These are phyloP conservation scores for Phytophthora vignae DNA, from an alignment of 352 stramenopile species.

Conservation along the genomic window DNA sequence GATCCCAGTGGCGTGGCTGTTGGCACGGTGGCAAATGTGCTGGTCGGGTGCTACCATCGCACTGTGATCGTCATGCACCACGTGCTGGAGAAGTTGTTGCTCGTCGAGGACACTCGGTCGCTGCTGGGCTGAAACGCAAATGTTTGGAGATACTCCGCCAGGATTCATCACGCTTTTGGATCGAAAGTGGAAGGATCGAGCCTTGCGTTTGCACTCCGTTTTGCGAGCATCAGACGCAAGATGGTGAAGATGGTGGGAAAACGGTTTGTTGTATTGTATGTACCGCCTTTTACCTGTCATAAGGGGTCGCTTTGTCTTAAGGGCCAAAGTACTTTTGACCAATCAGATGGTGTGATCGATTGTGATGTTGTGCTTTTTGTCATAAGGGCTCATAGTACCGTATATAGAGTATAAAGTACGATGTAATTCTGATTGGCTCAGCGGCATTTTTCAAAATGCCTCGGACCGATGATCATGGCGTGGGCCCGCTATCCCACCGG, in stretches of 20 bases:
- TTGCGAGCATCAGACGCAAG: conserved; percentile 22
- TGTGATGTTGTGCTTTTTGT: too few species aligned
- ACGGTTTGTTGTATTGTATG: conserved; percentile 27
- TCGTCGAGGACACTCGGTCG: conserved; percentile 34
- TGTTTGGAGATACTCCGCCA: conserved; percentile 6
- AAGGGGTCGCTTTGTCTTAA: too few species aligned
- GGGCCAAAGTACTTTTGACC: too few species aligned
- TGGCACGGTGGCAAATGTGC: conserved; percentile 37
- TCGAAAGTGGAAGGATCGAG: conserved; percentile 13
- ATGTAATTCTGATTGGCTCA: too few species aligned
- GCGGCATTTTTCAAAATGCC: too few species aligned
- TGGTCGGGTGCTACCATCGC: conserved; percentile 43
- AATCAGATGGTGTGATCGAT: too few species aligned
- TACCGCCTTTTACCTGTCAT: too few species aligned
- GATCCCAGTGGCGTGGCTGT: conserved; percentile 28
- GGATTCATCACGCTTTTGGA: conserved; percentile 13
- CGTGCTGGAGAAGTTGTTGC: conserved; percentile 38
- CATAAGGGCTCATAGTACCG: too few species aligned
- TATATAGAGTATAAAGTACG: too few species aligned
- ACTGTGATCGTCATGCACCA: conserved; percentile 43
- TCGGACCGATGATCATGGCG: too few species aligned
- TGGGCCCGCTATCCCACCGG: too few species aligned
- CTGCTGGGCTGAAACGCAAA: conserved; percentile 36
- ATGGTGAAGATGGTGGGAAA: conserved; percentile 41
- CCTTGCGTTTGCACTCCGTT: conserved; percentile 30